Evolutionary conservation across 2,329 filamentous ascomycete genomes (phyloP), one percentile per base, ranked within the genome.

Genomic region (Talaromyces sp.): DNA sequence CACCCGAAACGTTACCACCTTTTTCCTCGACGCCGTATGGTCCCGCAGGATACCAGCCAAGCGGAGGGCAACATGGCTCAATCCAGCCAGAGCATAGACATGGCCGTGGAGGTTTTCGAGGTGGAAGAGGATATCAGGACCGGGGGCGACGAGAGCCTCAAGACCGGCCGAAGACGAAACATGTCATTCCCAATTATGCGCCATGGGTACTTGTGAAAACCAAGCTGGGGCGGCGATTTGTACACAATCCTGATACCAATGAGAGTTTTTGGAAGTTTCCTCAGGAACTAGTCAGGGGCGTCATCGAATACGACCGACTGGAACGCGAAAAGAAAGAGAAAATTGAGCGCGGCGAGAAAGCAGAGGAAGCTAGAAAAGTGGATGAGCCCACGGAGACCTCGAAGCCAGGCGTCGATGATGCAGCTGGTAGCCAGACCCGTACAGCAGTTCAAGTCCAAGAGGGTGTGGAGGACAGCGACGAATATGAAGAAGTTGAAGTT

Each of bases 181-280:
- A 89, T 51, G 69, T 81, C 5, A 94, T 99, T 41, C 91, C 91
- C 0, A 87, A 87, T 2, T 89, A 86, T 64, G 87, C 89, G 63
- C 89, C 91, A 14, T 99, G 94, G 94, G 75, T 96, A 0, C 78
- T 99, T 3, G 90, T 99, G n/a, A 90, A 88, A 69, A 99, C 94
- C 1, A 97, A 91, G 69, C 86, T 93, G 57, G 90, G 90, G 19
- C 82, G 94, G 52, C 84, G 92, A 47, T 99, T 99, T 67, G 91
- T 92, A 2, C 90, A 96, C 76, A 96, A 99, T 62, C 84, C 86
- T 0, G 82, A 83, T 49, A 96, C 93, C 60, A 89, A 93, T 33
- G 82, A 91, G 61, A 97, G 92, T 72, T 91, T 91, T 72, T 99
- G 95, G 94, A 91, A 91, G 65, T 94, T 97, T 64, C 94, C 94